Evolutionary conservation across 352 stramenopile genomes (phyloP).

Genomic region (Phytopythium litorale): DNA sequence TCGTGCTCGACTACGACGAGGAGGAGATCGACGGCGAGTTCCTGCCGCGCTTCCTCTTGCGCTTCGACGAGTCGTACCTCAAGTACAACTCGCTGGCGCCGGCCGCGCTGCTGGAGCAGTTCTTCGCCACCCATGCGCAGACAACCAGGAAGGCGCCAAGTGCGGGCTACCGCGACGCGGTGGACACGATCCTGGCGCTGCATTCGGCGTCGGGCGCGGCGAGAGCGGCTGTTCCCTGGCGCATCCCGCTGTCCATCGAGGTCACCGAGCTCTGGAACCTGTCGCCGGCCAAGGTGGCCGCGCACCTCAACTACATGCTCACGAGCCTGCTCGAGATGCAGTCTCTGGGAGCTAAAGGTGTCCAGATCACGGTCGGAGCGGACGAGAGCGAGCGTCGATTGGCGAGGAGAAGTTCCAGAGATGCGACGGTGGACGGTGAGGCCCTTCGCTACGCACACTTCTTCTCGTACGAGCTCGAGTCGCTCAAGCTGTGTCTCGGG

Average conservation of each 20-base stretch:
- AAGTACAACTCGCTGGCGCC: constrained; percentile 25
- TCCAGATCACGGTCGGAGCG: constrained; percentile 4
- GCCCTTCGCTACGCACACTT: constrained; percentile 18
- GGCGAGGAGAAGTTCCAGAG: constrained; percentile 4
- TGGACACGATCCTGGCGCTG: constrained; percentile 14
- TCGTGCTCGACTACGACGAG: constrained; percentile 24
- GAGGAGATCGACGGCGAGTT: constrained; percentile 25
- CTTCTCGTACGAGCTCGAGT: constrained; percentile 28
- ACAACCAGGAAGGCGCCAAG: constrained; percentile 5
- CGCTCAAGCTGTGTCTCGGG: constrained; percentile 26
- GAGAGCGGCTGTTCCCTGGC: constrained; percentile 12
- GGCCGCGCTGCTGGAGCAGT: constrained; percentile 19
- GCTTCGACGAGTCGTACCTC: constrained; percentile 21
- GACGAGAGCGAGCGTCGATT: background rate
- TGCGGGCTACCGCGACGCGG: constrained; percentile 15
- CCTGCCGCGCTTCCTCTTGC: constrained; percentile 18
- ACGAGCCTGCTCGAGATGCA: constrained; percentile 21
- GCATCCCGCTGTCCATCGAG: constrained; percentile 20
- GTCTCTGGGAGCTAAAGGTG: background rate
- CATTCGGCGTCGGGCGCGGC: constrained; percentile 10
- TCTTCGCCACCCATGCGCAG: constrained; percentile 17
- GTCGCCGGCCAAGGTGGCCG: constrained; percentile 13
- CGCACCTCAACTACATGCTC: constrained; percentile 20
- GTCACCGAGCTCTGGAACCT: constrained; percentile 20
- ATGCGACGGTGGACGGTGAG: constrained; percentile 12